Conservation (phyloP, 352 stramenopile species). For the Phytophthora boehmeriae region DNA sequence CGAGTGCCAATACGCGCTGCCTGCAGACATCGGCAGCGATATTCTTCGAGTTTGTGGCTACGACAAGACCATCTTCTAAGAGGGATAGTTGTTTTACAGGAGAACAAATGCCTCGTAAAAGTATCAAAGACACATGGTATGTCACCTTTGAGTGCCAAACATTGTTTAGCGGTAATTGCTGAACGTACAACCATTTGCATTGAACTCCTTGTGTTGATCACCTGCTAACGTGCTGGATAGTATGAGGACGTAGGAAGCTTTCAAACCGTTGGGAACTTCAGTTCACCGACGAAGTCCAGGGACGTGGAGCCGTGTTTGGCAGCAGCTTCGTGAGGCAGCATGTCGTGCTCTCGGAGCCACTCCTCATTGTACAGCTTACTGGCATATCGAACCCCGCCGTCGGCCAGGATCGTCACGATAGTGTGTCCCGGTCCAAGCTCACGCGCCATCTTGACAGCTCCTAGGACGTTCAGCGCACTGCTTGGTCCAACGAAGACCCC, state of each 20-base stretch:
- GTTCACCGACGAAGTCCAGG: slow-evolving; percentile 31
- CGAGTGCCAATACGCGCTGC: slow-evolving; percentile 56
- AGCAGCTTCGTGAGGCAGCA: slow-evolving; percentile 26
- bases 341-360: slow-evolving; percentile 57
- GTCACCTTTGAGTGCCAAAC: too few relatives aligned
- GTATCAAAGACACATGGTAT: too few relatives aligned
- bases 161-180: too few relatives aligned
- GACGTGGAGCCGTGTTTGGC: slow-evolving; percentile 9
- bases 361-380: slow-evolving; percentile 78
- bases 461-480: slow-evolving; percentile 66
- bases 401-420: slow-evolving; percentile 75
- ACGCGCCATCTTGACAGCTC: slow-evolving; percentile 71
- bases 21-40: slow-evolving; percentile 41
- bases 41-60: slow-evolving; percentile 45
- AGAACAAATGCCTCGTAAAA: too few relatives aligned
- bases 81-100: too few relatives aligned
- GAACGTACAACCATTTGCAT: not conserved
- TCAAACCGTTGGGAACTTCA: slow-evolving; percentile 28
- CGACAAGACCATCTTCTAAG: slow-evolving; percentile 51
- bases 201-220: not conserved
- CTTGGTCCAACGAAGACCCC: slow-evolving; percentile 90
- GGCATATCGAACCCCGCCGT: slow-evolving; percentile 68
- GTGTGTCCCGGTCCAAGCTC: slow-evolving; percentile 56
- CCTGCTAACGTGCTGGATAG: not conserved
- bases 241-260: not conserved